Evolutionary conservation across 345 rosid species (phyloP).

Genomic region (Gossypium arboreum): DNA sequence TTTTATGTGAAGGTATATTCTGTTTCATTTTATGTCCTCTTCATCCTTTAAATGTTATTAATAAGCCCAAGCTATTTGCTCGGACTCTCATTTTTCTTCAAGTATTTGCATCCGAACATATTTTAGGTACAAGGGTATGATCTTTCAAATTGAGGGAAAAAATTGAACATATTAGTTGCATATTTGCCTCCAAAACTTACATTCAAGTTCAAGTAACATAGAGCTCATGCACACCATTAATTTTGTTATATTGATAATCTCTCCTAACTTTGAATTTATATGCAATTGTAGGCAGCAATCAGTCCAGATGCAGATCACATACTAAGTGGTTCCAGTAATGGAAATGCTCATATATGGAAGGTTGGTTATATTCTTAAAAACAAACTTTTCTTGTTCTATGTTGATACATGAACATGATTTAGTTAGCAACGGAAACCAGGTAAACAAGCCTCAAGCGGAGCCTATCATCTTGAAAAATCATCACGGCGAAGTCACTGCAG

Average conservation of each 20-base stretch:
- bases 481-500: slow-evolving; percentile 83
- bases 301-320: slow-evolving; percentile 80
- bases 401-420: slow-evolving; percentile 15
- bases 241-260: slow-evolving; percentile 14
- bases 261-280: not conserved
- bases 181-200: no score
- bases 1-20: slow-evolving; percentile 77
- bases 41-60: not conserved
- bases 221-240: not conserved
- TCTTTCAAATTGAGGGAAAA: not conserved
- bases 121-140: not conserved
- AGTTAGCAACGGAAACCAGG: slow-evolving; percentile 38
- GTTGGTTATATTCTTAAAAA: slow-evolving; percentile 30
- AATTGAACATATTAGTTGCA: not conserved
- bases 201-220: not conserved
- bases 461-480: slow-evolving; percentile 63
- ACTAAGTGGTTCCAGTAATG: slow-evolving; percentile 89
- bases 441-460: slow-evolving; percentile 57
- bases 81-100: not conserved
- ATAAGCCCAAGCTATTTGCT: not conserved
- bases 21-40: not conserved
- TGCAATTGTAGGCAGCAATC: slow-evolving; percentile 63
- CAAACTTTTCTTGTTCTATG: not conserved
- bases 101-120: not conserved
- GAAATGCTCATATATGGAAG: slow-evolving; percentile 88